Percentiles rank a stretch among this genome's conserved stretches.
Evolutionary conservation across 2,329 filamentous ascomycete species (phyloP).

Genomic region (Plectosphaerella plurivora): DNA sequence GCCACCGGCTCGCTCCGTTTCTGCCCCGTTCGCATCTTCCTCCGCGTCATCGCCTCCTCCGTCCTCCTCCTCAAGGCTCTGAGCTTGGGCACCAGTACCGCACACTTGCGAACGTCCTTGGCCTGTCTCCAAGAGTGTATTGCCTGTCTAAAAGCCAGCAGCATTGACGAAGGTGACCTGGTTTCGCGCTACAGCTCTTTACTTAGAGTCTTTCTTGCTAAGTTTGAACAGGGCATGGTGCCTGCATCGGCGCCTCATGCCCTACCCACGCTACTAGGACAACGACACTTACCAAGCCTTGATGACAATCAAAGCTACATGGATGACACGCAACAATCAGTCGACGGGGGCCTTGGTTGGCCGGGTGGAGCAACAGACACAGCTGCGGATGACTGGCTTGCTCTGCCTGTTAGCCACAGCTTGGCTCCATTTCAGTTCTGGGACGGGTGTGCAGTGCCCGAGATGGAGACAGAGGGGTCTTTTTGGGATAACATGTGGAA

Average conservation of each 20-base stretch:
- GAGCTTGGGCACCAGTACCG: background rate
- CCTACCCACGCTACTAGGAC: background rate
- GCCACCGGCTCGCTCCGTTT: slow-evolving; percentile 42
- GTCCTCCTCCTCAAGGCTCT: slow-evolving; percentile 45
- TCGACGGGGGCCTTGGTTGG: background rate
- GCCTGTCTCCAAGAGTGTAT: background rate
- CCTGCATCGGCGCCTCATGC: background rate
- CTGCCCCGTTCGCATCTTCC: slow-evolving; percentile 47
- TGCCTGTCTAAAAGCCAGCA: background rate
- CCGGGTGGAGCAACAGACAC: background rate
- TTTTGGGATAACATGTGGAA: background rate
- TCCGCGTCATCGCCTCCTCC: slow-evolving; percentile 49
- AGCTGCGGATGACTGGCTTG: background rate
- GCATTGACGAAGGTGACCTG: background rate
- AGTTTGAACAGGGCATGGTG: background rate
- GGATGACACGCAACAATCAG: background rate
- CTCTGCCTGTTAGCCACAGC: background rate
- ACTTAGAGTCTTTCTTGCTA: background rate
- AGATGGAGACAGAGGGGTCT: background rate
- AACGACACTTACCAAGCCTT: too few relatives aligned
- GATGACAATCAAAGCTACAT: background rate
- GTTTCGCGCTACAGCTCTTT: background rate
- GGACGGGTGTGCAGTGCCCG: background rate
- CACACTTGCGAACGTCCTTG: background rate
- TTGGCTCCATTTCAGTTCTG: background rate